A percentile compares a stretch with the other conserved stretches of the same genome.
phyloP scores from a whole-genome alignment of 441 rosid species.

The Pelargonium myrrhifolium region DNA sequence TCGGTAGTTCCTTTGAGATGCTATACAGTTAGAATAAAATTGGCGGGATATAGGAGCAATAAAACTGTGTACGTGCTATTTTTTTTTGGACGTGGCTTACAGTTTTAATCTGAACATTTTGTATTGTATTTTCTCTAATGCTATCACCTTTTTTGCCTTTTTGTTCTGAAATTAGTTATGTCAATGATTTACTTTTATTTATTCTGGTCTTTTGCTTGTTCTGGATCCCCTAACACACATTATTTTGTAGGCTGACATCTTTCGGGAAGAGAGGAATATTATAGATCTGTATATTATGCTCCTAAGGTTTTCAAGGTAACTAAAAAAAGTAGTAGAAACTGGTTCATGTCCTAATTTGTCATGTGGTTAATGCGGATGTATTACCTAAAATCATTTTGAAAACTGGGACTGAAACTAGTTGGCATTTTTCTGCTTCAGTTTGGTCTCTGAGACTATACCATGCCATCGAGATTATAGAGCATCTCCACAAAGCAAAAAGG shows the following conservation, averaged over 20 bases:
- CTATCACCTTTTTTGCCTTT: not conserved
- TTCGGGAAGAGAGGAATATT: slow-evolving; percentile 76
- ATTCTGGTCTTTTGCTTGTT: not conserved
- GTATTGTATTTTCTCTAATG: not conserved
- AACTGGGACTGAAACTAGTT: slow-evolving; percentile 10
- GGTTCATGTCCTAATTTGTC: not conserved
- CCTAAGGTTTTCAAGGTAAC: slow-evolving; percentile 87
- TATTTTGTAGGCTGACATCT: slow-evolving; percentile 70
- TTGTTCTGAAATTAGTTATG: not conserved
- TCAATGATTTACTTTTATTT: not conserved
- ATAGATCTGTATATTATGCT: slow-evolving; percentile 91
- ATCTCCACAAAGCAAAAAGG: slow-evolving; percentile 41
- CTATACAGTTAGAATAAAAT: not conserved
- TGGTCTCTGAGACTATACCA: slow-evolving; percentile 92
- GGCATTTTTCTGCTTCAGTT: slow-evolving; percentile 41
- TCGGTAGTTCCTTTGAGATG: not conserved
- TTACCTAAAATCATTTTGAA: slow-evolving; percentile 10
- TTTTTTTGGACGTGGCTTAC: not conserved
- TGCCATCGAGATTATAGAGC: slow-evolving; percentile 68
- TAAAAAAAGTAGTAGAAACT: slow-evolving; percentile 9
- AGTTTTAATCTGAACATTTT: not conserved
- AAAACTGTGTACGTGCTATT: not conserved
- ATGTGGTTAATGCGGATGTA: not conserved
- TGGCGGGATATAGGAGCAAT: not conserved
- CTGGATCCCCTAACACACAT: slow-evolving; percentile 11